A percentile compares a stretch with the other conserved stretches of the same genome.
phyloP scores from a whole-genome alignment of 1,284 basidiomycete genomes.

The Apiotrichum gamsii region DNA sequence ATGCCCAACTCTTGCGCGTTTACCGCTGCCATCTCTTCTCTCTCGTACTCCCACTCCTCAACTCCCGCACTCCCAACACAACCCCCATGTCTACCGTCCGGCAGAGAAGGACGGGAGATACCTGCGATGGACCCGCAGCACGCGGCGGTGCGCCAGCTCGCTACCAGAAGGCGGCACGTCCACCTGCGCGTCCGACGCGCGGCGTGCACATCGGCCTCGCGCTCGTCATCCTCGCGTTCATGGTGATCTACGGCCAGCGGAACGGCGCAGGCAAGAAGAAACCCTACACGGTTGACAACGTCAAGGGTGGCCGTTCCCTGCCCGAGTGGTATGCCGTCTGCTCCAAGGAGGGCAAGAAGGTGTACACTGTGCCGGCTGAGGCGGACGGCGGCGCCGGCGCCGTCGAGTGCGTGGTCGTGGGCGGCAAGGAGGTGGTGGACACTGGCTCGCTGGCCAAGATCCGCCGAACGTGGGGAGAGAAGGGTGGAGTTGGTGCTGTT shows the following conservation, averaged over 20 bases:
- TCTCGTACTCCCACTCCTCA: not conserved
- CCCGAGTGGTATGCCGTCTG: slow-evolving; percentile 35
- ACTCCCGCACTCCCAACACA: not conserved
- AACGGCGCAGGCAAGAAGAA: slow-evolving; percentile 4
- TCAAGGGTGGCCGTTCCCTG: slow-evolving; percentile 8
- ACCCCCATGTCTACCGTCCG: slow-evolving; percentile 5
- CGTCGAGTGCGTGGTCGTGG: slow-evolving; percentile 65
- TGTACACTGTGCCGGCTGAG: slow-evolving; percentile 30
- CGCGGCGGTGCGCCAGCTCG: not conserved
- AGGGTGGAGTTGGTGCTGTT: slow-evolving; percentile 25
- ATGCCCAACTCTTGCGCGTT: too few species aligned
- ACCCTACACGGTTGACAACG: slow-evolving; percentile 7
- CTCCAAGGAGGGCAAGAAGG: slow-evolving; percentile 26
- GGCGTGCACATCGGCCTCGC: slow-evolving; percentile 32
- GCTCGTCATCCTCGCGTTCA: slow-evolving; percentile 30
- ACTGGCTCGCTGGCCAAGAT: slow-evolving; percentile 55
- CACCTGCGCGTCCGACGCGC: slow-evolving; percentile 20
- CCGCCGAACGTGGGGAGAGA: slow-evolving; percentile 38
- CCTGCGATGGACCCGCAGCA: not conserved
- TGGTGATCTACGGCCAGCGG: slow-evolving; percentile 33
- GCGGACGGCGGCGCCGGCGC: slow-evolving; percentile 21
- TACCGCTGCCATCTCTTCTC: not conserved
- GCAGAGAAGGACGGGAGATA: slow-evolving; percentile 4
- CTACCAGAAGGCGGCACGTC: slow-evolving; percentile 6
- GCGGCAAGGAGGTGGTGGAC: slow-evolving; percentile 54